Base-by-base conservation (phyloP, 805 yeast genomes). In the Suhomyces canberraensis region DNA sequence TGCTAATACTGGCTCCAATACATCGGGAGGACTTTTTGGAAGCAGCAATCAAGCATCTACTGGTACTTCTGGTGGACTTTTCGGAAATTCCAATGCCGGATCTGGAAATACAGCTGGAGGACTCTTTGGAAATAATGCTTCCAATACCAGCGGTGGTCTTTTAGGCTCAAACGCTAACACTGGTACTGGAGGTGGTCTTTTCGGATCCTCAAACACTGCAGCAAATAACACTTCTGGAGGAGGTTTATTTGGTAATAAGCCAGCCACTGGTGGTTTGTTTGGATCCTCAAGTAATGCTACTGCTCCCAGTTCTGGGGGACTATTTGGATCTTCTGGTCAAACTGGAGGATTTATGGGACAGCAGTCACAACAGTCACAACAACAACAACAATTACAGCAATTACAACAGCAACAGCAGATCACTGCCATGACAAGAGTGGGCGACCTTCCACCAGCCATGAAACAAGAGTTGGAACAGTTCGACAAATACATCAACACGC, bases 381-480 rank as follows among this genome's bases (percentile, higher is more conserved):
- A 31, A 15, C 46, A 41, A 19, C 70, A 66, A 27, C 71, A 66
- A 22, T 63, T 62, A 33, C 70, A 69, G 30, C 64, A 63, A 29
- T 71, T 68, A 17, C 60, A 61, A 8, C 79, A 66, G 39, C 54
- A 65, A 35, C 69, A 73, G 4, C 75, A 66, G 33, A 65, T 85
- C 30, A 81, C 84, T 8, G 79, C 89, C 11, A 77, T 85, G 79
- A 81, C 91, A 0, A 73, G 84, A 33, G 84, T 85, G 8, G 78
- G 79, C 7, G 91, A 84, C 41, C 62, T 85, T 26, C 90, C 93
- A 2, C 81, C 76, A n/a, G 73, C 64, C n/a, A 61, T 80, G 37
- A 84, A 82, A 49, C 73, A 65, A 8, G 87, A 84, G 52, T 64
- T 85, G 25, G 84, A 81, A 55, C 79, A 80, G 44, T 62, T 85